Conservation (phyloP, 495 filamentous ascomycete species). For the Penicillium subrubescens region DNA sequence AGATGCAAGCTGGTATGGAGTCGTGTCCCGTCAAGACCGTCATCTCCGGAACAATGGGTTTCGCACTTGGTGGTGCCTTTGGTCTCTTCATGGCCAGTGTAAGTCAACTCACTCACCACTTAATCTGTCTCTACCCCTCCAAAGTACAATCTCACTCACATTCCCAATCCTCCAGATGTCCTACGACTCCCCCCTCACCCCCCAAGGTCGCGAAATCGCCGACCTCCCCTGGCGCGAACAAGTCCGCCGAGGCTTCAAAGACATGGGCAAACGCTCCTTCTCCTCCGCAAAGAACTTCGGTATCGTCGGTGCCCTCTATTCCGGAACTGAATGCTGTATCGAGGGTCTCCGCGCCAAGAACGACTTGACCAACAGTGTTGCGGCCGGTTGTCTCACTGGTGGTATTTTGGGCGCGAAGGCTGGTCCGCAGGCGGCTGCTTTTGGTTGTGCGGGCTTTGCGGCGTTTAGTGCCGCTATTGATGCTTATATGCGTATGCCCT, state of each 20-base stretch:
- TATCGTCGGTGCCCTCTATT: slow-evolving; percentile 84
- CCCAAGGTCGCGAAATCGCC: slow-evolving; percentile 62
- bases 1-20: slow-evolving; percentile 86
- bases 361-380: slow-evolving; percentile 84
- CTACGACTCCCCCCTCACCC: slow-evolving; percentile 79
- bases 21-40: slow-evolving; percentile 83
- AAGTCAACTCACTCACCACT: slow-evolving; percentile 32
- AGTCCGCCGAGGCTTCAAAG: slow-evolving; percentile 79
- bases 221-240: slow-evolving; percentile 81
- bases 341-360: slow-evolving; percentile 91
- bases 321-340: slow-evolving; percentile 92
- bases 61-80: slow-evolving; percentile 88
- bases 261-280: slow-evolving; percentile 86
- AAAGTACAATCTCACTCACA: background rate
- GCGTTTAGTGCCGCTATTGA: slow-evolving; percentile 96
- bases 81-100: slow-evolving; percentile 94
- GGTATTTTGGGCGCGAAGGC: slow-evolving; percentile 81
- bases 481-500: slow-evolving; percentile 76
- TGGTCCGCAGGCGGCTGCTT: slow-evolving; percentile 84
- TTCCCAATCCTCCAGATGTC: slow-evolving; percentile 63
- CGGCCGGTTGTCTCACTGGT: slow-evolving; percentile 88
- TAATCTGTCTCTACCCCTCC: background rate
- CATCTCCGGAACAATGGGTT: slow-evolving; percentile 83
- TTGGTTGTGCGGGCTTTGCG: slow-evolving; percentile 93
- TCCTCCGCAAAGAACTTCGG: slow-evolving; percentile 94